A percentile compares a stretch with the other conserved stretches of the same genome.
phyloP scores from a whole-genome alignment of 106 monocot genomes.

The Platanthera guangdongensis region DNA sequence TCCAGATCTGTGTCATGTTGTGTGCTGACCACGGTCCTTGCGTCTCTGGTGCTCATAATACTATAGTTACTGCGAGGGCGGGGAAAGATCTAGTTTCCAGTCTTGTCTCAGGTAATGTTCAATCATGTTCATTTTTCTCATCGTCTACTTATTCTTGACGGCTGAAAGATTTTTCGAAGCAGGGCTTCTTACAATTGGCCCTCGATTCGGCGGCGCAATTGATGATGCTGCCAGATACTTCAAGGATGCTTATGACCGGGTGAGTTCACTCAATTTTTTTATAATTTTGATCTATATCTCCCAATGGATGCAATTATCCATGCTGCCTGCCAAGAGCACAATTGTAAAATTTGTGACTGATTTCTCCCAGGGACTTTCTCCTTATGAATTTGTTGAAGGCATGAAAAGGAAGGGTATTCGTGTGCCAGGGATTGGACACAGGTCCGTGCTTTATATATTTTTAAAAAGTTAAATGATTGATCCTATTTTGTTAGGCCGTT shows the following conservation, averaged over 20 bases:
- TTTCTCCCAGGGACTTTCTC: slow-evolving; percentile 49
- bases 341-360: not conserved
- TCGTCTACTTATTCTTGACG: not conserved
- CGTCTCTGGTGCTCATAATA: slow-evolving; percentile 90
- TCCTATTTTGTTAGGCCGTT: too few relatives aligned
- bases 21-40: slow-evolving; percentile 98
- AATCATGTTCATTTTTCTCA: not conserved
- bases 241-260: slow-evolving; percentile 89
- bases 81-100: slow-evolving; percentile 93
- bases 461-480: too few relatives aligned
- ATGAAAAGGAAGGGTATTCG: slow-evolving; percentile 99
- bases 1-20: slow-evolving; percentile 87
- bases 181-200: slow-evolving; percentile 95
- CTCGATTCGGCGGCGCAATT: slow-evolving; percentile 97
- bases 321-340: not conserved
- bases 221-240: slow-evolving; percentile 97
- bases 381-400: slow-evolving; percentile 94
- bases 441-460: slow-evolving; percentile 25
- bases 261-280: slow-evolving; percentile 19
- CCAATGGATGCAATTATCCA: not conserved
- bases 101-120: slow-evolving; percentile 72
- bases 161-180: slow-evolving; percentile 8
- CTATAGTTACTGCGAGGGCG: slow-evolving; percentile 92
- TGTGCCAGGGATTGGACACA: slow-evolving; percentile 95
- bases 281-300: not conserved